Percentiles rank a stretch among this genome's conserved stretches.
Evolutionary conservation across 768 basidiomycete species (phyloP).

Genomic region (Trametes meyenii): DNA sequence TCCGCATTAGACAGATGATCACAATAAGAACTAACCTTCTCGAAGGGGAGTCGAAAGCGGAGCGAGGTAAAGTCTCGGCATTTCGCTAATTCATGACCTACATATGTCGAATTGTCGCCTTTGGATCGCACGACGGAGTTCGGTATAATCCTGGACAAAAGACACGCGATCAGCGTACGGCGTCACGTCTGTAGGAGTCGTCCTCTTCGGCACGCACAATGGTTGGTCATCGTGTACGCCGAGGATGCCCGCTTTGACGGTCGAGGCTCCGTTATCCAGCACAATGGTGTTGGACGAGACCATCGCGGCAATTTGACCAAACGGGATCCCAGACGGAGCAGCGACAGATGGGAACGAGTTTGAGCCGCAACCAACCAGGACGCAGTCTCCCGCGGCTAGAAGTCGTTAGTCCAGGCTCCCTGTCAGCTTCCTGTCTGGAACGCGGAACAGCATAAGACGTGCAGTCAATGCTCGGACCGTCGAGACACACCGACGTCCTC

Average conservation of each 20-base stretch:
- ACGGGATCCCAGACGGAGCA: conserved; percentile 8
- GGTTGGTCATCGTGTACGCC: conserved; percentile 33
- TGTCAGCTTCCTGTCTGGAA: not conserved
- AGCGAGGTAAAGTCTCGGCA: conserved; percentile 84
- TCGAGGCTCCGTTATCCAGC: conserved; percentile 86
- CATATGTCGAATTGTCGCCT: conserved; percentile 78
- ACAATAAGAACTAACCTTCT: conserved; percentile 60
- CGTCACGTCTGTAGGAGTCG: not conserved
- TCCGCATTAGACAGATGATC: conserved; percentile 13
- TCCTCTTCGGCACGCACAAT: conserved; percentile 29
- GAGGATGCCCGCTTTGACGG: conserved; percentile 74
- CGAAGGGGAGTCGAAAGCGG: conserved; percentile 83
- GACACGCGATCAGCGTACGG: not conserved
- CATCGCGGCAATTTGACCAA: conserved; percentile 5
- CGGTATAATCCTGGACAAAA: conserved; percentile 58
- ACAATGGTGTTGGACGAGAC: conserved; percentile 43
- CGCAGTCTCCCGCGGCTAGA: conserved; percentile 4
- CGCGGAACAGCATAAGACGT: not conserved
- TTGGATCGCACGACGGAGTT: conserved; percentile 89
- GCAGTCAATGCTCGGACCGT: not conserved
- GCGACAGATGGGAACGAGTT: conserved; percentile 9
- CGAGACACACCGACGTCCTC: not conserved
- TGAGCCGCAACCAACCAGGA: not conserved
- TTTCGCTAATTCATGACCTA: conserved; percentile 79
- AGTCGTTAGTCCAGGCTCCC: conserved; percentile 6